These are phyloP conservation scores for Aphanocladium album DNA, from an alignment of 2,329 filamentous ascomycete species.

Conservation along the genomic window DNA sequence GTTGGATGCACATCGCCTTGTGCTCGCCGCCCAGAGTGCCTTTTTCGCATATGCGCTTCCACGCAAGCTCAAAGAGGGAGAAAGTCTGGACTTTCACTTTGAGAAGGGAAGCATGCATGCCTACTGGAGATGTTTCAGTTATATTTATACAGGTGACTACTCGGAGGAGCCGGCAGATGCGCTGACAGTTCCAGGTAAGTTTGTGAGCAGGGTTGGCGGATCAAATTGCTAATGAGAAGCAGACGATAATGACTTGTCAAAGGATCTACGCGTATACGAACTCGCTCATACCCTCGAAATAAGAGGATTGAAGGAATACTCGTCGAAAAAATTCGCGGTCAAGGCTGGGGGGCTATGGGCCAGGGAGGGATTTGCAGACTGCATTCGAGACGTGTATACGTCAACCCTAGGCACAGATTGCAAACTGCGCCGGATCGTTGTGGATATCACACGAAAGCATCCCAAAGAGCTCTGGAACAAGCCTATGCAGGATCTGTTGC, in stretches of 20 bases:
- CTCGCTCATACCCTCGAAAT: neutral
- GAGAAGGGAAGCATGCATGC: conserved; percentile 12
- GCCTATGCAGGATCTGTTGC: neutral
- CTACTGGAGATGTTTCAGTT: conserved; percentile 13
- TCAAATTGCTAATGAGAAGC: too few species aligned
- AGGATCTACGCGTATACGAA: neutral
- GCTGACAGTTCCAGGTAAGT: neutral
- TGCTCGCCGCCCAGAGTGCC: neutral
- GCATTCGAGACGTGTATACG: neutral
- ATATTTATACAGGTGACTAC: conserved; percentile 14
- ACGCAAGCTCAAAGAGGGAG: neutral
- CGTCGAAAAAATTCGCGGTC: neutral
- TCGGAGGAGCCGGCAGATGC: neutral
- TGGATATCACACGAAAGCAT: neutral
- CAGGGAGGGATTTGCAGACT: neutral
- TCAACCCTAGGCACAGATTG: neutral
- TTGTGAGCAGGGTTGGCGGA: too few species aligned
- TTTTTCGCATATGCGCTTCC: neutral
- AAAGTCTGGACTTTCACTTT: neutral
- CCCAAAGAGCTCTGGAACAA: neutral
- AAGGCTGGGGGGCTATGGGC: neutral
- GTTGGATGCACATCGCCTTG: neutral
- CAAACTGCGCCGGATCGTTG: neutral
- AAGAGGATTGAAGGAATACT: neutral
- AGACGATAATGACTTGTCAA: neutral